phyloP scores from a whole-genome alignment of 768 basidiomycete genomes.

The Kondoa subrosea region DNA sequence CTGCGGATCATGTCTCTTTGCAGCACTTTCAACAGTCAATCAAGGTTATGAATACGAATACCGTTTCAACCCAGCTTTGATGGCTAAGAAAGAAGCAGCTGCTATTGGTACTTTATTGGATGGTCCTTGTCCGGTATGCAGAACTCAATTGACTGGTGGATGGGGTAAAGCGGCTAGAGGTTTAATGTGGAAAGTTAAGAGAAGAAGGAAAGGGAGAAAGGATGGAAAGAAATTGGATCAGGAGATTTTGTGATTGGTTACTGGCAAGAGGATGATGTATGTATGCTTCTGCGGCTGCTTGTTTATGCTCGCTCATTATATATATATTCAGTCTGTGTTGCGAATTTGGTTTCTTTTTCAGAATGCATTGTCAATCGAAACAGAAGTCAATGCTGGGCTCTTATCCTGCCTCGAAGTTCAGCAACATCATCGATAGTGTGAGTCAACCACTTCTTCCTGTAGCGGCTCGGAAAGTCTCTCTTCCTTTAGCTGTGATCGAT shows the following conservation, averaged over 20 bases:
- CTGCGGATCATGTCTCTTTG: slow-evolving; percentile 6
- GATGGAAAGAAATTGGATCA: neutral
- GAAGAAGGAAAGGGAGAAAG: neutral
- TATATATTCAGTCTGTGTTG: too few relatives aligned
- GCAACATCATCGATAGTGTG: too few relatives aligned
- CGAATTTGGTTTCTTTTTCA: too few relatives aligned
- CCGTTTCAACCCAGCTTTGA: neutral
- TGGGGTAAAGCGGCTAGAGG: slow-evolving; percentile 6
- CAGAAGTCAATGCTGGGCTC: too few relatives aligned
- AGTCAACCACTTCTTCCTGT: too few relatives aligned
- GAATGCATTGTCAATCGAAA: too few relatives aligned
- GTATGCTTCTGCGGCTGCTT: too few relatives aligned
- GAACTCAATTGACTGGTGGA: neutral
- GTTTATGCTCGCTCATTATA: too few relatives aligned
- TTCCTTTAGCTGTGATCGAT: too few relatives aligned
- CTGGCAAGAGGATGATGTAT: too few relatives aligned
- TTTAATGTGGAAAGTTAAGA: neutral
- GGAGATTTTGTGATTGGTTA: neutral
- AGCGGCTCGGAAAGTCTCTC: too few relatives aligned
- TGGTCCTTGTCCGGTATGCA: slow-evolving; percentile 1
- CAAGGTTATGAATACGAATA: neutral
- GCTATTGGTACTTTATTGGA: neutral
- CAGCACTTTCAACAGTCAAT: neutral
- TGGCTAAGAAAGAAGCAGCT: neutral
- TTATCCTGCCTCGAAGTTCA: too few relatives aligned